Base-by-base conservation (phyloP, 2,329 filamentous ascomycete species). In the Cytospora schulzeri region DNA sequence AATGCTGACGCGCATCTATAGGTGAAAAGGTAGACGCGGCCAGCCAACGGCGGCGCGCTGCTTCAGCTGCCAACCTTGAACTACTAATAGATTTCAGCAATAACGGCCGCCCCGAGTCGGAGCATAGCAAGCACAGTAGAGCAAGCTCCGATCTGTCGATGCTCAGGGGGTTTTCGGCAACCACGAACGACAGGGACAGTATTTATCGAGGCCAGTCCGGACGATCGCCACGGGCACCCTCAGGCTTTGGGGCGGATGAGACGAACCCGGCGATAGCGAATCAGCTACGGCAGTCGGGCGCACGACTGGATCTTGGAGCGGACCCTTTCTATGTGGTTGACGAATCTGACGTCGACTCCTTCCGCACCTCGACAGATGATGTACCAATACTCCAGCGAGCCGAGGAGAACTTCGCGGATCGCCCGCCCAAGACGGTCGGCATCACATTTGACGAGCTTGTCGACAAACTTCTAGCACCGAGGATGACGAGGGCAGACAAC, bases 401-500 rank as follows among this genome's bases (percentile, higher is more conserved):
- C 48, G 89, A 91, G 65, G 88, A 92, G 60, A 83, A 77, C 63
- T 81, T 85, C 24, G 83, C 85, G 65, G 82, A 84, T 48, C 79
- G 79, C 66, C 79, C 82, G 12, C 75, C 79, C 29, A 87, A 83
- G 72, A 75, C 78, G 57, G 73, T 78, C 1, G 87, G 87, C 2
- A 76, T 87, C 22, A 79, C 80, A 2, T 87, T 89, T 69, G 88
- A 91, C 66, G 90, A 93, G 62, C 80, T 95, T 5, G 92, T 98
- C 24, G 92, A 97, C 76, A 89, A 93, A n/a, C 83, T 99, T 50
- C 83, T 98, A 28, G 85, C 89, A 0, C 85, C 91, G 67, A 91
- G 91, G 41, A 89, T 94, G 79, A 93, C 91, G 31, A 93, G 92
- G 73, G 85, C 89, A n/a, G 95, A 98, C 73, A 84, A 86, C 64